A percentile compares a stretch with the other conserved stretches of the same genome.
These are phyloP conservation scores for Phyllosticta capitalensis DNA, from an alignment of 2,329 filamentous ascomycete genomes.

Conservation along the genomic window DNA sequence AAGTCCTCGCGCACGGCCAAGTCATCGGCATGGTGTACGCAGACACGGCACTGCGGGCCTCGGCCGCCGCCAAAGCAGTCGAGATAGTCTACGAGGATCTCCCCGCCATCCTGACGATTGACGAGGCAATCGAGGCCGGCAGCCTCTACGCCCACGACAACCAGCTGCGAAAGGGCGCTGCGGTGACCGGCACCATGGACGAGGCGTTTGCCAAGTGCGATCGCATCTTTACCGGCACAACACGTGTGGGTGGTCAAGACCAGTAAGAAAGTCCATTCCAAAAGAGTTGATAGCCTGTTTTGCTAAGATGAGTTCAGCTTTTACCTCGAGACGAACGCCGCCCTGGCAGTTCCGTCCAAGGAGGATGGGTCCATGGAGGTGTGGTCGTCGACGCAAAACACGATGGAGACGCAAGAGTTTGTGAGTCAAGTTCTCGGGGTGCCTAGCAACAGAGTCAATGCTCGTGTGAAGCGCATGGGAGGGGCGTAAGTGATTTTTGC, in stretches of 20 bases:
- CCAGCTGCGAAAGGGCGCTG: conserved; percentile 66
- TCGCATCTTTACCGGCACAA: conserved; percentile 70
- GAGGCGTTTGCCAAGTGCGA: conserved; percentile 68
- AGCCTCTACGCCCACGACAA: conserved; percentile 76
- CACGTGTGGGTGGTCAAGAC: conserved; percentile 87
- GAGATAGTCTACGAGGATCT: conserved; percentile 83
- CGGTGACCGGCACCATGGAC: conserved; percentile 44
- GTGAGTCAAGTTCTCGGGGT: conserved; percentile 75
- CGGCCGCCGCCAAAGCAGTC: conserved; percentile 72
- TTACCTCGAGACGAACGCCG: conserved; percentile 86
- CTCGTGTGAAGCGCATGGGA: conserved; percentile 80
- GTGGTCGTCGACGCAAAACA: conserved; percentile 40
- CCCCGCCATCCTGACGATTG: conserved; percentile 79
- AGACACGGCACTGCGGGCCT: conserved; percentile 63
- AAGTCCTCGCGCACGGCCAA: conserved; percentile 79
- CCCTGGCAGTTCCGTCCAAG: conserved; percentile 70
- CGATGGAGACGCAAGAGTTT: conserved; percentile 44
- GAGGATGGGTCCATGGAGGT: conserved; percentile 94
- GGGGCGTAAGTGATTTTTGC: no score
- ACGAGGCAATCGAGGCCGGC: conserved; percentile 80
- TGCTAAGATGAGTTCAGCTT: no score
- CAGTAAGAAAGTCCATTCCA: no score
- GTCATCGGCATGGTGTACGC: conserved; percentile 84
- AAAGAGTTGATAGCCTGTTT: no score
- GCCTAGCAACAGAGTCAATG: conserved; percentile 77